These are phyloP conservation scores for Calonectria naviculata DNA, from an alignment of 2,329 filamentous ascomycete genomes.

Conservation along the genomic window DNA sequence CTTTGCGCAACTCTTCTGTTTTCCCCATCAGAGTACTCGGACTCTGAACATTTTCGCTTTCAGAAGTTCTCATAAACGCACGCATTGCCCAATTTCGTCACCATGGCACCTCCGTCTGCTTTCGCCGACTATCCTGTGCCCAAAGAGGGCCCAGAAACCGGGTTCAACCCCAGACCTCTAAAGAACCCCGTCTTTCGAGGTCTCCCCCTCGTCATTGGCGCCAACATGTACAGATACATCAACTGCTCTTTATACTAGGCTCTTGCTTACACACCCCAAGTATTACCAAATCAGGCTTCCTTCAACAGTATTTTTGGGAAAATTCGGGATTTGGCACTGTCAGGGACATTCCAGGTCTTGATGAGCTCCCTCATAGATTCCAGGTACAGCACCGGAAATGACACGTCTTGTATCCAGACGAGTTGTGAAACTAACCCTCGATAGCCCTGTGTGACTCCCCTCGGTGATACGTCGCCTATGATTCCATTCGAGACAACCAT, in stretches of 20 bases:
- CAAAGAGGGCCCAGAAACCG: constrained; percentile 48
- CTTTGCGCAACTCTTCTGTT: not conserved
- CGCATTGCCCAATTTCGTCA: not conserved
- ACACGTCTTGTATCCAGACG: too few relatives aligned
- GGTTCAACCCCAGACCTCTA: constrained; percentile 52
- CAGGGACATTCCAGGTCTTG: constrained; percentile 59
- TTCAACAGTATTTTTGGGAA: constrained; percentile 76
- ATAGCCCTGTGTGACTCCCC: constrained; percentile 68
- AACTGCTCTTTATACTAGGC: not conserved
- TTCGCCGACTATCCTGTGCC: constrained; percentile 58
- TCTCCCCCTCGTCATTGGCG: constrained; percentile 68
- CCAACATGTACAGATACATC: constrained; percentile 63
- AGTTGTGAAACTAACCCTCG: constrained; percentile 13
- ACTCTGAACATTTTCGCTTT: not conserved
- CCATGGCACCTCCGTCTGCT: constrained; percentile 41
- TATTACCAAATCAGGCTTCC: constrained; percentile 66
- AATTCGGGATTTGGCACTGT: constrained; percentile 70
- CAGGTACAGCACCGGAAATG: constrained; percentile 52
- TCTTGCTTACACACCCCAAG: constrained; percentile 49
- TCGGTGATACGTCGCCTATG: constrained; percentile 51
- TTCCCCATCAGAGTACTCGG: not conserved
- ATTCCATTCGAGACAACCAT: constrained; percentile 56
- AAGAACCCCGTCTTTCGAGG: constrained; percentile 80
- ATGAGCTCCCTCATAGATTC: constrained; percentile 56
- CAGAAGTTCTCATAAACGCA: not conserved